Evolutionary conservation across 805 yeast genomes (phyloP).

Genomic region (Kluyveromyces aestuarii): DNA sequence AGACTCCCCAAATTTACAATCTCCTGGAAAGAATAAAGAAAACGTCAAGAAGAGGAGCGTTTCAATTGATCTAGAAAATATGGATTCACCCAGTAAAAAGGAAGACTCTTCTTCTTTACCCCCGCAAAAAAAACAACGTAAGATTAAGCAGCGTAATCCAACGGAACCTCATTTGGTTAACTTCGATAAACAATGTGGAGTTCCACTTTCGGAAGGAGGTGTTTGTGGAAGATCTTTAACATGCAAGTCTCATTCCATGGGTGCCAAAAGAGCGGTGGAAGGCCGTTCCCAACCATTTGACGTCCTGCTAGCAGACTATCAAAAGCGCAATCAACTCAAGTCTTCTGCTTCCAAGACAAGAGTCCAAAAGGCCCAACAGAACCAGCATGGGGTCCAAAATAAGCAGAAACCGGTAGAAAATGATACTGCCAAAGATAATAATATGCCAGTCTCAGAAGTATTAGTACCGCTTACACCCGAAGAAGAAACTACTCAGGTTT

Average conservation of each 20-base stretch:
- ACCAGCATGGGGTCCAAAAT: conserved; percentile 20
- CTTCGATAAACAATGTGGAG: conserved; percentile 94
- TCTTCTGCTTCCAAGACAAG: conserved; percentile 74
- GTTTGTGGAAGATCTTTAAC: conserved; percentile 93
- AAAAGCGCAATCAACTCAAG: conserved; percentile 86
- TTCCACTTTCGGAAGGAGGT: conserved; percentile 86
- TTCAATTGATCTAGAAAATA: not conserved
- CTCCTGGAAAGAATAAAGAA: conserved; percentile 7
- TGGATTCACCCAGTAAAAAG: conserved; percentile 10
- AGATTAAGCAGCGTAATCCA: conserved; percentile 45
- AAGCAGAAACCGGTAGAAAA: conserved; percentile 26
- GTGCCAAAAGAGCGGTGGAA: conserved; percentile 89
- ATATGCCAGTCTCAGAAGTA: not conserved
- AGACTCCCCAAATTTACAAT: conserved; percentile 3
- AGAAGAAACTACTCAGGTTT: conserved; percentile 85
- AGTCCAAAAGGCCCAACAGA: conserved; percentile 51
- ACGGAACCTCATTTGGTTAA: conserved; percentile 68
- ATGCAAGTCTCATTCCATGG: conserved; percentile 97
- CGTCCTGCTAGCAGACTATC: conserved; percentile 76
- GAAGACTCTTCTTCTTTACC: conserved; percentile 16
- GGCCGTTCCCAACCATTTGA: conserved; percentile 95
- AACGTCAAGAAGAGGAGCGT: conserved; percentile 3
- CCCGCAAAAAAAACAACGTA: conserved; percentile 26
- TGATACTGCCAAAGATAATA: conserved; percentile 10
- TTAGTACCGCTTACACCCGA: conserved; percentile 53